Conservation (phyloP, 139 green algal species). For the Astrephomene gubernaculifera region DNA sequence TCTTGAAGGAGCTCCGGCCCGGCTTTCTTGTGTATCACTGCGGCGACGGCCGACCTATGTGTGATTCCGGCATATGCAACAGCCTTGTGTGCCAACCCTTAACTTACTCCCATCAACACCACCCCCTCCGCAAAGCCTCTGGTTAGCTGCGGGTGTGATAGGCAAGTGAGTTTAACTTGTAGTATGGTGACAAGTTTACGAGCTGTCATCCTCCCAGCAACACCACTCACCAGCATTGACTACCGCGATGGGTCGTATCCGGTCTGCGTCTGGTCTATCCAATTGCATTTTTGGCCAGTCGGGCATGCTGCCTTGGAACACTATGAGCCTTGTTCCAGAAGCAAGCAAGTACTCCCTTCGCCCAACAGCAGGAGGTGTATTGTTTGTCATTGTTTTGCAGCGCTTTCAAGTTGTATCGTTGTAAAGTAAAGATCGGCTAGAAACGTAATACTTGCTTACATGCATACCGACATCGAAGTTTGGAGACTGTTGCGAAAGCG, state of each 20-base stretch:
- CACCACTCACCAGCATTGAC: constrained; percentile 27
- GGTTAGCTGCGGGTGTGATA: constrained; percentile 13
- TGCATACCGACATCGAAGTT: no score
- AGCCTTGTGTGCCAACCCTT: no score
- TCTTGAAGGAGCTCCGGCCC: constrained; percentile 13
- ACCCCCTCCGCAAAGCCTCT: constrained; percentile 38
- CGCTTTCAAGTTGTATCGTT: no score
- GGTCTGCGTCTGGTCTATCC: constrained; percentile 6
- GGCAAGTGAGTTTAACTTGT: background rate
- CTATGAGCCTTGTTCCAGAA: constrained; percentile 14
- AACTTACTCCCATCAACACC: constrained; percentile 41
- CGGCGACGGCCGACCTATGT: no score
- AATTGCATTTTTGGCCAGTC: constrained; percentile 40
- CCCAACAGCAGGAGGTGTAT: no score
- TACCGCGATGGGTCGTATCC: constrained; percentile 9
- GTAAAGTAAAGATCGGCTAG: no score
- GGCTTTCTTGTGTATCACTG: constrained; percentile 31
- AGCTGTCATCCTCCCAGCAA: no score
- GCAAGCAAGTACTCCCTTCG: no score
- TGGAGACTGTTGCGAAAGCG: no score
- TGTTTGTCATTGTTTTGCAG: no score
- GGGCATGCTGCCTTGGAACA: constrained; percentile 31
- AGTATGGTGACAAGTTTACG: background rate
- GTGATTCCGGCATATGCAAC: no score
- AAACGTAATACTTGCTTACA: no score